phyloP scores from a whole-genome alignment of 441 rosid genomes.

The Metrosideros polymorpha region DNA sequence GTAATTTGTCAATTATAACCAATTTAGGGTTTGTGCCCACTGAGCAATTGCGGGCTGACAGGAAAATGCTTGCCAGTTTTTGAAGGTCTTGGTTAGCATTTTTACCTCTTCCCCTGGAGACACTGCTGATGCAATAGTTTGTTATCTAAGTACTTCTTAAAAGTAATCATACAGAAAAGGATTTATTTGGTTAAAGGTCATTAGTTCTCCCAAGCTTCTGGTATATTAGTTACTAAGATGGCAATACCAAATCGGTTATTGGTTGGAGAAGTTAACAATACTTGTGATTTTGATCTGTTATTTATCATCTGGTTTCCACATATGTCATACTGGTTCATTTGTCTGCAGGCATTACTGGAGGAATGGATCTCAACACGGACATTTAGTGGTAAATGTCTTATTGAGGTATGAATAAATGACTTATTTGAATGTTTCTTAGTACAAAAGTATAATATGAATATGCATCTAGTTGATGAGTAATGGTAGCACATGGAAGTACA shows the following conservation, averaged over 20 bases:
- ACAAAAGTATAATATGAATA: background rate
- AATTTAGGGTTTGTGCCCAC: background rate
- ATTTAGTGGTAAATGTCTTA: constrained; percentile 47
- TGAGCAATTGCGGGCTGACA: background rate
- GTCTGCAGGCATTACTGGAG: constrained; percentile 76
- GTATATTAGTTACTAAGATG: background rate
- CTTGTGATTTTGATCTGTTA: background rate
- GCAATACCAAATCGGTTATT: background rate
- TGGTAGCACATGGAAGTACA: background rate
- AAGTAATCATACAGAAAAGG: background rate
- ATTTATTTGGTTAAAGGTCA: background rate
- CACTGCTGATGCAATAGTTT: background rate
- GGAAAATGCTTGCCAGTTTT: background rate
- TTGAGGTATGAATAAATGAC: constrained; percentile 32
- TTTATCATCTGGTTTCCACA: background rate
- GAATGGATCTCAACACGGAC: constrained; percentile 79
- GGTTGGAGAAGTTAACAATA: background rate
- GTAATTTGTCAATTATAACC: background rate
- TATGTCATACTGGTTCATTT: background rate
- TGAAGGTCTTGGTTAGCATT: background rate
- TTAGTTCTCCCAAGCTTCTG: background rate
- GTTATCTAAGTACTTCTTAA: background rate
- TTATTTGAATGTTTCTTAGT: background rate
- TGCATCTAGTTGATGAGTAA: background rate
- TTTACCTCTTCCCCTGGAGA: background rate